Percentiles rank a stretch among this genome's conserved stretches.
These are phyloP conservation scores for Fusarium burgessii DNA, from an alignment of 2,329 filamentous ascomycete genomes.

Conservation along the genomic window DNA sequence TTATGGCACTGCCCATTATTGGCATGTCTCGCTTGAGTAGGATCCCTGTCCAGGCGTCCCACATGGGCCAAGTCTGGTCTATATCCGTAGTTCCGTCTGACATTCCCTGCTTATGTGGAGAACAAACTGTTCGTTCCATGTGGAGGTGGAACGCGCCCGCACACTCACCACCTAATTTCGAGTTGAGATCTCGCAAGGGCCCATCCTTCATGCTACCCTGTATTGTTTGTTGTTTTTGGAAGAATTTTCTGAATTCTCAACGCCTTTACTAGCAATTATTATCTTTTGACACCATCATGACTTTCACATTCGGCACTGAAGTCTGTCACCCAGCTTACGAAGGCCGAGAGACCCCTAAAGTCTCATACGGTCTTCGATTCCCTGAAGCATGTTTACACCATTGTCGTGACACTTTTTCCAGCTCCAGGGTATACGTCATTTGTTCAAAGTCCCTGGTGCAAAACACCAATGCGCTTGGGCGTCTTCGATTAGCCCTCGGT, in stretches of 20 bases:
- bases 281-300: not conserved
- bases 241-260: accelerated
- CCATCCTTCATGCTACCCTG: not conserved
- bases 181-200: accelerated
- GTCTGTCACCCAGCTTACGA: not conserved
- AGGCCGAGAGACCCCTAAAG: not conserved
- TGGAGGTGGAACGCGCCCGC: not conserved
- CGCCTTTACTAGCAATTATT: accelerated
- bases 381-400: conserved; percentile 16
- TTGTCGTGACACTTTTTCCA: not conserved
- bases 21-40: not conserved
- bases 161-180: not conserved
- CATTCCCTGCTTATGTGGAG: not conserved
- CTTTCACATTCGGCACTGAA: conserved; percentile 15
- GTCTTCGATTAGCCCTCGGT: conserved; percentile 56
- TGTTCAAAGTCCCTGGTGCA: conserved; percentile 60
- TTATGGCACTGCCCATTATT: not conserved
- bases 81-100: not conserved
- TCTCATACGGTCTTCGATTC: conserved; percentile 21
- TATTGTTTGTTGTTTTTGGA: not conserved
- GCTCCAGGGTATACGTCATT: not conserved
- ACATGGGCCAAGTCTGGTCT: not conserved
- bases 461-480: conserved; percentile 59
- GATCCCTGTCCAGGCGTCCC: not conserved
- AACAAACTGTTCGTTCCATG: not conserved